Evolutionary conservation across 192 early-diverging fungal species (phyloP), one percentile per base, ranked within the genome.

Genomic region (Umbelopsis isabellina): DNA sequence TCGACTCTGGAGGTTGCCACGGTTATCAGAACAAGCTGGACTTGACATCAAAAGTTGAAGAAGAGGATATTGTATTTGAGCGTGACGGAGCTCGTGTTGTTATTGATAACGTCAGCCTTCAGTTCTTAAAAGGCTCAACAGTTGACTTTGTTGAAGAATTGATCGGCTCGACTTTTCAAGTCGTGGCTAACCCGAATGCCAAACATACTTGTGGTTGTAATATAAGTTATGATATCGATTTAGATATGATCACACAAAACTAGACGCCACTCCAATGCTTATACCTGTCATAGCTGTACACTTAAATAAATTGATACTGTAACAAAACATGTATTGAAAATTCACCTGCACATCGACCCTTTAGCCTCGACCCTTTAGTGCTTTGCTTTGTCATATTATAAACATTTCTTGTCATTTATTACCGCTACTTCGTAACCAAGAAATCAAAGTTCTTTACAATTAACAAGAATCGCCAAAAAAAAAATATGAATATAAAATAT

Each of bases 1-100:
- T 95, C 16, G 93, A 95, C 65, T 91, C 93, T 4, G 93, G 93
- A 33, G 93, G 93, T 21, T 95, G 93, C 79, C 92, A 95, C 65
- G 93, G 93, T 46, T 95, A 91, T 75, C 91, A 92, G 74, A 92
- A 95, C 76, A 87, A 88, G 70, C 84, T 93, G 83, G 90, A 93
- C 49, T 80, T 95, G 75, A 88, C 85, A 0, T 86, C 88, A 20
- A 71, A 75, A 67, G 82, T 85, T 15, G 85, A 89, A 46, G 82
- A 85, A 18, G 88, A 93, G 70, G 93, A 95, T 70, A 79, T 90
- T 53, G 74, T 92, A 7, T 86, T 92, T 75, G 92, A 91, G 30
- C 88, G 87, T 49, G 76, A 85, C 21, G 91, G 91, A 30, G 91
- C 83, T 2, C 87, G 84, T n/a, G 81, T 93, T 49, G 83, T 95